phyloP scores from a whole-genome alignment of 306 rosid species.

The Vachellia pachyceras region DNA sequence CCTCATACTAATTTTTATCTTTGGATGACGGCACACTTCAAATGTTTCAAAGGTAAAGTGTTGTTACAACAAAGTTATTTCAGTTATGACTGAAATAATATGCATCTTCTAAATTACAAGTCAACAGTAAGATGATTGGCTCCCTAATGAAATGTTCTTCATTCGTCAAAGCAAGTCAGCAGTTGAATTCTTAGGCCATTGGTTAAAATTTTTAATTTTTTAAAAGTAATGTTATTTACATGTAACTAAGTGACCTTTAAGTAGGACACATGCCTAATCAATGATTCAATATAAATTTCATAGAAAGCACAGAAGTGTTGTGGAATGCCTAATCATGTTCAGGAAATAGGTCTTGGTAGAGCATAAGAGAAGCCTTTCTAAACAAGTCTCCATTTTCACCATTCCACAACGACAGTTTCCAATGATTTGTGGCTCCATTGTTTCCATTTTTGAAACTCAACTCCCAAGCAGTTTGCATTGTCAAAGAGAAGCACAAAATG shows the following conservation, averaged over 20 bases:
- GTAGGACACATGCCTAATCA: constrained; percentile 2
- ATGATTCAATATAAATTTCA: neutral
- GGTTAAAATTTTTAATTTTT: neutral
- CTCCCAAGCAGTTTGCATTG: neutral
- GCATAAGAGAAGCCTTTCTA: neutral
- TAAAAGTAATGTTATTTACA: neutral
- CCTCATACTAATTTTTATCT: neutral
- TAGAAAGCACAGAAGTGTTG: neutral
- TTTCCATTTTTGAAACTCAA: constrained; percentile 1
- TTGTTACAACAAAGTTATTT: neutral
- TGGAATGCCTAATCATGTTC: neutral
- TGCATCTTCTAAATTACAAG: constrained; percentile 10
- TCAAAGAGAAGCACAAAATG: neutral
- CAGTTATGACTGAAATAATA: neutral
- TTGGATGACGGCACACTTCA: neutral
- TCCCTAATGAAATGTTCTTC: neutral
- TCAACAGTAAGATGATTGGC: neutral
- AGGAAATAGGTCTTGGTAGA: neutral
- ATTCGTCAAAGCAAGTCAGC: constrained; percentile 11
- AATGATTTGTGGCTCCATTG: neutral
- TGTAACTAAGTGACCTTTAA: neutral
- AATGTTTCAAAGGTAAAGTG: neutral
- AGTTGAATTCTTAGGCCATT: constrained; percentile 6
- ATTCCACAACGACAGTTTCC: neutral
- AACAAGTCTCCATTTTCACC: neutral